phyloP scores from a whole-genome alignment of 352 stramenopile species.

The Globisporangium acanthophoron region DNA sequence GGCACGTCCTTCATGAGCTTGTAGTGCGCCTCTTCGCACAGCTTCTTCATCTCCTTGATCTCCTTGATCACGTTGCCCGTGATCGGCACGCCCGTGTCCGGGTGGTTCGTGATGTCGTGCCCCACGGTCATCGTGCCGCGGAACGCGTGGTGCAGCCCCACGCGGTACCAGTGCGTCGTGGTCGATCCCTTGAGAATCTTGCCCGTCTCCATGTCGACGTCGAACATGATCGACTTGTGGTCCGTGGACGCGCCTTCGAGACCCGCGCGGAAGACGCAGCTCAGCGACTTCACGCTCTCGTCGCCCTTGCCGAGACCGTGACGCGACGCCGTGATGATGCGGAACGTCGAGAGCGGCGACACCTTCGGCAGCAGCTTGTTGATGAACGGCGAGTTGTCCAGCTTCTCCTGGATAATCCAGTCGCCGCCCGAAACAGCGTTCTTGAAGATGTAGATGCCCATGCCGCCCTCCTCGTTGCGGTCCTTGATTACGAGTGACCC shows the following conservation, averaged over 20 bases:
- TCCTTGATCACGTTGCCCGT: constrained; percentile 87
- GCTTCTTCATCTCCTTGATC: constrained; percentile 79
- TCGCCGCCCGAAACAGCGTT: constrained; percentile 93
- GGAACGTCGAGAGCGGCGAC: constrained; percentile 96
- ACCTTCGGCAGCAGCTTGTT: constrained; percentile 89
- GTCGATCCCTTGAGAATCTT: constrained; percentile 93
- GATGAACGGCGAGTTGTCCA: constrained; percentile 92
- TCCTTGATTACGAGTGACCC: constrained; percentile 95
- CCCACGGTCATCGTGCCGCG: constrained; percentile 71
- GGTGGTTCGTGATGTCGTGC: constrained; percentile 87
- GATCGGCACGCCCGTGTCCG: constrained; percentile 82
- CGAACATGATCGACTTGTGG: constrained; percentile 98
- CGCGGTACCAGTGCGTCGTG: constrained; percentile 95
- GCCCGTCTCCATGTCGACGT: constrained; percentile 94
- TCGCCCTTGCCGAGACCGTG: constrained; percentile 47
- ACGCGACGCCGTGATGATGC: constrained; percentile 95
- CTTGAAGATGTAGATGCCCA: constrained; percentile 97
- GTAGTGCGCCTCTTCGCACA: constrained; percentile 83
- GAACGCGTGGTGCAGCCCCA: constrained; percentile 74
- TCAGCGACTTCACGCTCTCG: constrained; percentile 72
- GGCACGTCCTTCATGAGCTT: constrained; percentile 91
- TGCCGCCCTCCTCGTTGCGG: constrained; percentile 96
- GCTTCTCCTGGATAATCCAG: constrained; percentile 97
- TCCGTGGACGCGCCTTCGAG: constrained; percentile 87
- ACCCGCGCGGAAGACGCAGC: constrained; percentile 73